Conservation (phyloP, 2,329 filamentous ascomycete genomes). For the Arachnomyces sp. region DNA sequence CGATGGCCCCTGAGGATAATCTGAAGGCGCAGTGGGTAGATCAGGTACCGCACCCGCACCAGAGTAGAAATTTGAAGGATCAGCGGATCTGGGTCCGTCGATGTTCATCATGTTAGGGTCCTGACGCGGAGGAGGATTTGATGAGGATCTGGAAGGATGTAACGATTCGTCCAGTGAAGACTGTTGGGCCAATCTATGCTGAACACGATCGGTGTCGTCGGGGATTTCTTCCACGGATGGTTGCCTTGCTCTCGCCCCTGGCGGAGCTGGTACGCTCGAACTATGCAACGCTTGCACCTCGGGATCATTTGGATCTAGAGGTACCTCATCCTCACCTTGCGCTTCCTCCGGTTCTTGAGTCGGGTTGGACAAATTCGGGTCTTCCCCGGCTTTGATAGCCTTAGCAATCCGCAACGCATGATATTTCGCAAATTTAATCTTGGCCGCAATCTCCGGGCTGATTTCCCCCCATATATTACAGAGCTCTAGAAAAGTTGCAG, state of each 20-base stretch:
- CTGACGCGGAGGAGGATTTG: slow-evolving; percentile 23
- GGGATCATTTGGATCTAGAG: slow-evolving; percentile 57
- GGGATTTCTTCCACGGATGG: slow-evolving; percentile 55
- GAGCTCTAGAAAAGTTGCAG: slow-evolving; percentile 85
- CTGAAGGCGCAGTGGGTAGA: slow-evolving; percentile 33
- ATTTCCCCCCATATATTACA: slow-evolving; percentile 72
- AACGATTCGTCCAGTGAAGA: slow-evolving; percentile 45
- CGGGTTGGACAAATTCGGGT: slow-evolving; percentile 88
- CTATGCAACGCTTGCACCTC: slow-evolving; percentile 52
- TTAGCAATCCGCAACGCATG: slow-evolving; percentile 86
- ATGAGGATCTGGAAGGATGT: slow-evolving; percentile 42
- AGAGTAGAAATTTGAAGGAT: too few relatives aligned
- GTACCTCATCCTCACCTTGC: slow-evolving; percentile 38
- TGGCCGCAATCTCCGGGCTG: slow-evolving; percentile 69
- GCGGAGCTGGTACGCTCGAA: slow-evolving; percentile 34
- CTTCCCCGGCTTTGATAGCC: slow-evolving; percentile 80
- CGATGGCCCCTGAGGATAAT: slow-evolving; percentile 26
- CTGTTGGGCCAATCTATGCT: slow-evolving; percentile 37
- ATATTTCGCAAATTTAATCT: slow-evolving; percentile 95
- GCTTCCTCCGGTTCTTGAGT: slow-evolving; percentile 45
- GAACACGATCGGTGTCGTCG: slow-evolving; percentile 48
- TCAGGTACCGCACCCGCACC: slow-evolving; percentile 18
- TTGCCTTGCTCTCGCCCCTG: slow-evolving; percentile 38
- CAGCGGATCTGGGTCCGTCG: neutral
- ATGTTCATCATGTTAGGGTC: neutral